A percentile compares a stretch with the other conserved stretches of the same genome.
Evolutionary conservation across 1,139 yeast species (phyloP).

Genomic region (Scheffersomyces stambukii): DNA sequence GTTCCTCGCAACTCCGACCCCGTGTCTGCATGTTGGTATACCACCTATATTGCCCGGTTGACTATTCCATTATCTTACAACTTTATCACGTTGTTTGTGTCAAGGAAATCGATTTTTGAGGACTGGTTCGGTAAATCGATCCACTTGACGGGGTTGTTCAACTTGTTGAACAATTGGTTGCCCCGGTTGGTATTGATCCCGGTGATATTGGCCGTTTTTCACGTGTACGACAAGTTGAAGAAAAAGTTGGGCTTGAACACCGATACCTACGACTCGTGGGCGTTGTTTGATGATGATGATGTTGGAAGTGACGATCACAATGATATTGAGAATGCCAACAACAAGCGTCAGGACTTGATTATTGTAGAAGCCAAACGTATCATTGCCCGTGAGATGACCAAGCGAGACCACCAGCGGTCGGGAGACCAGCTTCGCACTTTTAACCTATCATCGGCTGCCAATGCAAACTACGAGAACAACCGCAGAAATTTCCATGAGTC

Average conservation of each 20-base stretch:
- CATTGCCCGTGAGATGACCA: conserved; percentile 31
- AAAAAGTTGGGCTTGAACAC: conserved; percentile 40
- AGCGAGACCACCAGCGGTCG: too few relatives aligned
- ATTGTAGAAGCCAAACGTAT: conserved; percentile 44
- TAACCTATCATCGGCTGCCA: conserved; percentile 24
- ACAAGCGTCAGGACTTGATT: conserved; percentile 30
- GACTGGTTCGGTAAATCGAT: conserved; percentile 70
- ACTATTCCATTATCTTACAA: conserved; percentile 82
- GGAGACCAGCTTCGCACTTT: conserved; percentile 26
- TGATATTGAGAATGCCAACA: conserved; percentile 6
- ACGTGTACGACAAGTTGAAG: conserved; percentile 64
- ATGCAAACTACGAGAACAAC: conserved; percentile 29
- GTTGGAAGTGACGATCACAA: conserved; percentile 12
- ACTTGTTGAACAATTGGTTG: conserved; percentile 65
- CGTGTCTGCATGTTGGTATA: conserved; percentile 70
- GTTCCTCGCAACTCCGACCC: conserved; percentile 69
- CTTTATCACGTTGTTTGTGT: conserved; percentile 61
- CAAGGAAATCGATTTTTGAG: conserved; percentile 45
- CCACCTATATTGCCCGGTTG: conserved; percentile 76
- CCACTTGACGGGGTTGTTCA: conserved; percentile 71
- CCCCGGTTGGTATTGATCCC: conserved; percentile 75
- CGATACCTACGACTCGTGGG: conserved; percentile 58
- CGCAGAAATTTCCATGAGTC: conserved; percentile 23
- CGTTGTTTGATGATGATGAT: conserved; percentile 40
- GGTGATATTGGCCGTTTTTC: conserved; percentile 56